Evolutionary conservation across 306 rosid genomes (phyloP), one percentile per base, ranked within the genome.

Genomic region (Cicer judaicum): DNA sequence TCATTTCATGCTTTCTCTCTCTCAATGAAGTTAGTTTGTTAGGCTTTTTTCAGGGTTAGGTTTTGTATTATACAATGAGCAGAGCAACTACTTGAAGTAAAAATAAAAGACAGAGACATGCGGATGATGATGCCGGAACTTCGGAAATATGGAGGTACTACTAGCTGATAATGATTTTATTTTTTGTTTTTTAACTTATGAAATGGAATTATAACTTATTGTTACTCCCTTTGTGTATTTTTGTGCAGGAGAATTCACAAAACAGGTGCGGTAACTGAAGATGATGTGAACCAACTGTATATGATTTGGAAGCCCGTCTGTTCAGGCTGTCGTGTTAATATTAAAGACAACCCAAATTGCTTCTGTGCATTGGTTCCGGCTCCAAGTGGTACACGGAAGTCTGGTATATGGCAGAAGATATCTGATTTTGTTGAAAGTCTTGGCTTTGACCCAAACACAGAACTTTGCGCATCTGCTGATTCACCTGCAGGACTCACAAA

Each of bases 401-500:
- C 81, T 71, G 98, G 98, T 13, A 71, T 94, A 24, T 94, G 98
- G 98, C 98, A 94, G 85, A 94, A 94, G 86, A 74, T 78, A 68
- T 85, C 98, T 2, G 93, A 89, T 68, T 72, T 91, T 78, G 42
- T 90, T 72, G 93, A 87, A 48, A 85, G 83, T 75, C 90, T 94
- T 87, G 98, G 97, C 40, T 86, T 89, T 1, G 96, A 94, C 70
- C 98, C 98, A 8, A 76, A 84, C 42, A 78, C 74, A 79, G 97
- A 94, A 74, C 92, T 86, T 42, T 96, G 98, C 18, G 86, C 77
- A 43, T 90, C 95, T 75, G 80, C 64, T 10, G 64, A 87, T 67
- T 79, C 93, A 63, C 98, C 98, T 7, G 96, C 96, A 11, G 98
- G 98, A 66, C 88, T 94, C 64, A 94, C 97, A 24, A 94, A 94